Evolutionary conservation across 352 stramenopile species (phyloP), one percentile per base, ranked within the genome.

Genomic region (Pythium aristosporum): DNA sequence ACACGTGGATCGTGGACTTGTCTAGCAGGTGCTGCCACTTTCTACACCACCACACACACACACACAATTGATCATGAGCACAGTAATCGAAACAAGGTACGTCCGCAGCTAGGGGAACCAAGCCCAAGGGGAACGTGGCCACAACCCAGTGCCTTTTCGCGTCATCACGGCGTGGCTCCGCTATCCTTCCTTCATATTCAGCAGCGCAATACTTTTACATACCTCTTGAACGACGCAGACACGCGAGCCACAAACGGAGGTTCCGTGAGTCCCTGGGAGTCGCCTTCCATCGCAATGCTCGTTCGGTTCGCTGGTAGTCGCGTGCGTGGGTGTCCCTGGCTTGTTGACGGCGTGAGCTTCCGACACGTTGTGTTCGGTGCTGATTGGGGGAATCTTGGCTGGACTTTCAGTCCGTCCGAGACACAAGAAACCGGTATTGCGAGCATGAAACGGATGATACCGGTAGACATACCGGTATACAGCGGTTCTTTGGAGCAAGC

Each of bases 1-100:
- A 87, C 44, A 98, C 79, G 72, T 99, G 89, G 72, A 99, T 98
- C 36, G 96, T 99, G 51, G 95, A 98, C 83, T 97, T 97, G 77
- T 99, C 97, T 52, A 99, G 81, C 77, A 98, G 77, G 63, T 99
- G 96, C 82, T 99, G 97, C 81, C 89, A 98, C 75, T 96, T 97
- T 72, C 91, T 98, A 68, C n/a, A 69, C 5, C 12, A 32, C 4
- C 21, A 20, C 36, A 74, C 4, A 43, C 49, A 23, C 41, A 4
- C 8, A 36, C 9, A 6, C 39, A 46, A 46, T 46, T 15, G 5
- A 46, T 8, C 39, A 20, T 46, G 39, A 46, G 39, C 6, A 46
- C 39, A 46, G 2, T 46, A 20, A 7, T 46, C 39, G 39, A 46
- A 20, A 20, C 18, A 46, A 18, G 21, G 5, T 46, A 6, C 13